Percentiles rank a stretch among this genome's conserved stretches.
Conservation (phyloP, 495 filamentous ascomycete genomes). For the Aspergillus kassunensis region DNA sequence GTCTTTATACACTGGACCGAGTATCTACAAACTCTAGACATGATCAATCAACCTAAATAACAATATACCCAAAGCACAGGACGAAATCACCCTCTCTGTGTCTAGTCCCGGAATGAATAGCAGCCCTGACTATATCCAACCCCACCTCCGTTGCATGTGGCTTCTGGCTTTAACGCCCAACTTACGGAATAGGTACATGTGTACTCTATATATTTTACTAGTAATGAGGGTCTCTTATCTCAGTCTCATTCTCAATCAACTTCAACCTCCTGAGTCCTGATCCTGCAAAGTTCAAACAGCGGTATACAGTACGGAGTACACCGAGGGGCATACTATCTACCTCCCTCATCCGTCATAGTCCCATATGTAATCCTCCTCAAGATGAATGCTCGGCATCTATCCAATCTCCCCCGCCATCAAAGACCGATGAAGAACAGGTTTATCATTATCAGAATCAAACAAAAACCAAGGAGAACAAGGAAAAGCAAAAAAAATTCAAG, state of each 20-base stretch:
- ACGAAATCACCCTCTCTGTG: too few relatives aligned
- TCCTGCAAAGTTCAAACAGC: too few relatives aligned
- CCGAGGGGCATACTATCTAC: not conserved
- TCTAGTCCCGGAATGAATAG: not conserved
- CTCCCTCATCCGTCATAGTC: not conserved
- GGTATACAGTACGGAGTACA: too few relatives aligned
- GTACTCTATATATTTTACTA: too few relatives aligned
- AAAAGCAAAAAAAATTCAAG: not conserved
- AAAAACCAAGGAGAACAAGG: not conserved
- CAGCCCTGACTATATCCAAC: not conserved
- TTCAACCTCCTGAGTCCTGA: too few relatives aligned
- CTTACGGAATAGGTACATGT: not conserved
- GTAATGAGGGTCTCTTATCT: conserved; percentile 8
- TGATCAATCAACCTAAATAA: too few relatives aligned
- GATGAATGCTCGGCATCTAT: too few relatives aligned
- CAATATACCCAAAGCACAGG: too few relatives aligned
- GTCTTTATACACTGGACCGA: too few relatives aligned
- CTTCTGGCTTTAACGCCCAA: conserved; percentile 2
- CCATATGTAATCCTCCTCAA: too few relatives aligned
- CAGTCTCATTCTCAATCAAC: too few relatives aligned
- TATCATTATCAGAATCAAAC: not conserved
- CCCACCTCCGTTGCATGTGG: conserved; percentile 9
- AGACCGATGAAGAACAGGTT: not conserved
- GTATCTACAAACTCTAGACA: too few relatives aligned
- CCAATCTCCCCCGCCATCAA: not conserved